Evolutionary conservation across 345 rosid species (phyloP).

Genomic region (Ceriops tagal): DNA sequence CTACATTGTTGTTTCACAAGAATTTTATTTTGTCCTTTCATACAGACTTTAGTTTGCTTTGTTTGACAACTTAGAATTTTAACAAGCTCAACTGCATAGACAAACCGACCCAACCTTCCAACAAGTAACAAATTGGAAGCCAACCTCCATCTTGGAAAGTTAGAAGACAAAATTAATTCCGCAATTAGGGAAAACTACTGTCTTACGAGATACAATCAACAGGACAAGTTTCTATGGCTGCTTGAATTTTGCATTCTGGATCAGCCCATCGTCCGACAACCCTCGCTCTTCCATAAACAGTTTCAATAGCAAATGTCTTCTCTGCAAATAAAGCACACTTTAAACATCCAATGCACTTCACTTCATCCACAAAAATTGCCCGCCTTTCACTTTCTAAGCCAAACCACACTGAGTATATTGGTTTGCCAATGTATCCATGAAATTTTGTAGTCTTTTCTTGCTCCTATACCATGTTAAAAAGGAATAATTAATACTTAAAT

Average conservation of each 20-base stretch:
- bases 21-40: background rate
- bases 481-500: too few species aligned
- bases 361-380: constrained; percentile 83
- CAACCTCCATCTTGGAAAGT: background rate
- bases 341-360: constrained; percentile 78
- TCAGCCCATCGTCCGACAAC: constrained; percentile 98
- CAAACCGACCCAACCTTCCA: background rate
- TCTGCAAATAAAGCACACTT: constrained; percentile 82
- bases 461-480: constrained; percentile 30
- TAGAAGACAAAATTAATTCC: background rate
- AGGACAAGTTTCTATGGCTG: constrained; percentile 78
- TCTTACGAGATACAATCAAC: constrained; percentile 84
- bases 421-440: constrained; percentile 71
- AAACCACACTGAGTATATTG: constrained; percentile 70
- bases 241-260: constrained; percentile 60
- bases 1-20: background rate
- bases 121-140: background rate
- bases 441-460: constrained; percentile 68
- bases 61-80: background rate
- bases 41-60: background rate
- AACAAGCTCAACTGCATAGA: background rate
- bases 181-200: too few species aligned
- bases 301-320: constrained; percentile 81
- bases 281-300: constrained; percentile 73
- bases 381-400: constrained; percentile 70